Conservation (phyloP, 2,329 filamentous ascomycete genomes). For the Penicillium sp. region DNA sequence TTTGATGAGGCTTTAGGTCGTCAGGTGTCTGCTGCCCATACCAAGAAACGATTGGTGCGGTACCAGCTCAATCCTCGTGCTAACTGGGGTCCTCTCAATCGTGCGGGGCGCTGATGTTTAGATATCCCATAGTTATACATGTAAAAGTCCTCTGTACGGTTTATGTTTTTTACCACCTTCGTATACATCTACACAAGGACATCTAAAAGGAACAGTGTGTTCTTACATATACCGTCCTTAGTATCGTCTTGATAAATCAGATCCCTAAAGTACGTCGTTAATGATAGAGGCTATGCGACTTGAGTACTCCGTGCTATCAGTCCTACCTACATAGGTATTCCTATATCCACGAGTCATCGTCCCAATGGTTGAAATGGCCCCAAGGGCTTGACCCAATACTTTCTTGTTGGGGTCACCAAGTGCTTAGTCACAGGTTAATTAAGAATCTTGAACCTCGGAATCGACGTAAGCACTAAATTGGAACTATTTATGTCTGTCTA, state of each 20-base stretch:
- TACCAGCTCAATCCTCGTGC: conserved; percentile 88
- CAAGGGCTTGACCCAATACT: not conserved
- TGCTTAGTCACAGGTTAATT: not conserved
- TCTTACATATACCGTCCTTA: too few relatives aligned
- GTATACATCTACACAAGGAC: too few relatives aligned
- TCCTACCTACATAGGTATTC: too few relatives aligned
- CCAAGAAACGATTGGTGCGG: conserved; percentile 68
- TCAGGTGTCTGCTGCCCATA: conserved; percentile 49
- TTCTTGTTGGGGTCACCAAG: not conserved
- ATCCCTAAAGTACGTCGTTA: too few relatives aligned
- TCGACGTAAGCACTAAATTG: not conserved
- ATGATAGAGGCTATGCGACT: too few relatives aligned
- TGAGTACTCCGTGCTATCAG: too few relatives aligned
- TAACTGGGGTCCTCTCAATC: conserved; percentile 86
- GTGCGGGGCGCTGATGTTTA: conserved; percentile 26
- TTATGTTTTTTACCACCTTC: not conserved
- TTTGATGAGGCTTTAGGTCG: conserved; percentile 80
- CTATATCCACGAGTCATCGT: too few relatives aligned
- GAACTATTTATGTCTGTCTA: not conserved
- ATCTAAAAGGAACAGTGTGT: too few relatives aligned
- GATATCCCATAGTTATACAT: not conserved
- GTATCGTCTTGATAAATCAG: too few relatives aligned
- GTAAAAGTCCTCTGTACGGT: not conserved
- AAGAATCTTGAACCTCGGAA: too few relatives aligned
- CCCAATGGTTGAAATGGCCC: too few relatives aligned